Evolutionary conservation across 1,139 yeast genomes (phyloP), one percentile per base, ranked within the genome.

Genomic region (Hyphopichia wangnamkhiaoensis): DNA sequence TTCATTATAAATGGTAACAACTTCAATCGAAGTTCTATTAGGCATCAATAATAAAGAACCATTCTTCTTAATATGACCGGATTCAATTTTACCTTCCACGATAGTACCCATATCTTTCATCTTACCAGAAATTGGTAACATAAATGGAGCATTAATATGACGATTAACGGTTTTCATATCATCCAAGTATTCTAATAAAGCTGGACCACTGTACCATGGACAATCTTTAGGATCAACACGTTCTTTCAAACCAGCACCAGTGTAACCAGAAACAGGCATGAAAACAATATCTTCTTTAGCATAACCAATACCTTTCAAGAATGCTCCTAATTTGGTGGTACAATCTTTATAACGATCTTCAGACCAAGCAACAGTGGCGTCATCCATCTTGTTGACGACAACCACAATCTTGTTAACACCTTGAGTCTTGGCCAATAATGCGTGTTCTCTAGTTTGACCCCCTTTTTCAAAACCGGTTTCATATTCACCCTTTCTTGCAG

Each of bases 391-490:
- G 74, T 93, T 93, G 52, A 94, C 93, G 42, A 86, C 98, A 47
- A 93, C 96, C 52, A 93, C 75, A 57, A 93, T 79, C 66, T 84
- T 86, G 74, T 88, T 90, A 46, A 93, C 96, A 71, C 98, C 98
- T 69, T 93, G 96, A 44, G 97, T 93, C 79, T 88, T 93, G 52
- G 98, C 98, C 65, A 93, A 79, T 50, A 93, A 76, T 33, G 98
- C 98, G 65, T 93, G 98, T 76, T 93, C 98, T 73, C 98, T 84
- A 47, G 98, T 91, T 73, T 93, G 98, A 52, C 98, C 98, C 56
- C 98, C 98, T 74, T 91, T 88, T 75, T 94, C 98, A 64, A 93
- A 93, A 49, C 98, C 98, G 46, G 98, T 94, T 74, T 93, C 98
- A 71, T 91, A 93, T 68, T 93, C 98, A 70, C 98, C 98, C 72